These are phyloP conservation scores for Phytophthora parvispora DNA, from an alignment of 352 stramenopile genomes.

Conservation along the genomic window DNA sequence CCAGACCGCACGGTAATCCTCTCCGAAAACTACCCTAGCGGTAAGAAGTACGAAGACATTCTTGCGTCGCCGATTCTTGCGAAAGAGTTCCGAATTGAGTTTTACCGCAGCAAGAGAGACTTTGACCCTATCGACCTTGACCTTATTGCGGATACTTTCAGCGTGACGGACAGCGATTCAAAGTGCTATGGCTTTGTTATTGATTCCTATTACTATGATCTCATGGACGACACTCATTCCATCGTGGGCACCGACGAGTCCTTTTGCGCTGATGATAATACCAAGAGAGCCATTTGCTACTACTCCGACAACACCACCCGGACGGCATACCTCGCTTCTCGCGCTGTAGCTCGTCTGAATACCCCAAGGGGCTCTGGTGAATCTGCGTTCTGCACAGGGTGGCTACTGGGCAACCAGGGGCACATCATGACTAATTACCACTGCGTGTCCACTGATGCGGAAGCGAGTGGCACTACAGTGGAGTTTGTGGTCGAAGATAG, in stretches of 20 bases:
- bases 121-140: slow-evolving; percentile 1
- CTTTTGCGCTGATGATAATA: slow-evolving; percentile 65
- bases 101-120: slow-evolving; percentile 45
- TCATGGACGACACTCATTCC: slow-evolving; percentile 38
- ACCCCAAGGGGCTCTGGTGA: slow-evolving; percentile 19
- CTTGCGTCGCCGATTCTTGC: slow-evolving; percentile 42
- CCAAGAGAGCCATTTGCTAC: slow-evolving; percentile 63
- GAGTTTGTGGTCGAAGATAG: slow-evolving; percentile 65
- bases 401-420: slow-evolving; percentile 59
- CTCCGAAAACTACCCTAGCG: slow-evolving; percentile 40
- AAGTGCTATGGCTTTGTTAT: slow-evolving; percentile 65
- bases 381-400: slow-evolving; percentile 56
- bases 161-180: slow-evolving; percentile 18
- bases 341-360: slow-evolving; percentile 22
- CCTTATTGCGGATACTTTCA: slow-evolving; percentile 18
- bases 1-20: slow-evolving; percentile 50
- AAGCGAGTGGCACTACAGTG: slow-evolving; percentile 49
- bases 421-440: slow-evolving; percentile 78
- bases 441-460: slow-evolving; percentile 48
- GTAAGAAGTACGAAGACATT: slow-evolving; percentile 27
- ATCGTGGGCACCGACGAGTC: slow-evolving; percentile 46
- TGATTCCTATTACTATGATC: slow-evolving; percentile 55
- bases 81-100: slow-evolving; percentile 64
- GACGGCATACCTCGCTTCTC: slow-evolving; percentile 43
- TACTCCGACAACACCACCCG: slow-evolving; percentile 32